These are phyloP conservation scores for Pelargonium fulgidum DNA, from an alignment of 441 rosid genomes.

Conservation along the genomic window DNA sequence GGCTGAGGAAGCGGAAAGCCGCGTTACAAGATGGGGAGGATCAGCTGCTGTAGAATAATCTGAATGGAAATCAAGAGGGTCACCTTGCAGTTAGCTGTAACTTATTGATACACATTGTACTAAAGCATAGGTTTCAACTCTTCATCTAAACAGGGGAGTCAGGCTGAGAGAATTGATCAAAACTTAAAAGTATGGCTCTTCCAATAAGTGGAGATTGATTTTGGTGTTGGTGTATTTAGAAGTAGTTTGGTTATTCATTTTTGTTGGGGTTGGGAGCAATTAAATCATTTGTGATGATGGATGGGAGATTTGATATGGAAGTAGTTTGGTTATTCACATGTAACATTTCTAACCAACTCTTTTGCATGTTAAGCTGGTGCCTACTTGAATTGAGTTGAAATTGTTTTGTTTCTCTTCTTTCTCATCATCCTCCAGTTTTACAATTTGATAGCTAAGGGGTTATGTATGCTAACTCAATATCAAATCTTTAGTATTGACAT, in stretches of 20 bases:
- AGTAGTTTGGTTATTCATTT: neutral
- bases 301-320: too few relatives aligned
- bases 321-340: too few relatives aligned
- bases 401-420: too few relatives aligned
- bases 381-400: too few relatives aligned
- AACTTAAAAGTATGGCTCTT: neutral
- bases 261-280: neutral
- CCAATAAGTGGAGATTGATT: neutral
- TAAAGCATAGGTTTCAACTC: neutral
- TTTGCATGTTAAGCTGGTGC: too few relatives aligned
- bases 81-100: neutral
- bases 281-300: too few relatives aligned
- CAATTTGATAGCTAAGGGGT: too few relatives aligned
- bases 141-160: neutral
- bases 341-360: too few relatives aligned
- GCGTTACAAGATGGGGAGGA: slow-evolving; percentile 84
- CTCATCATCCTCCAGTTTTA: too few relatives aligned
- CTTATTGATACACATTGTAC: neutral
- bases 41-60: slow-evolving; percentile 24
- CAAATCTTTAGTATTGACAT: too few relatives aligned
- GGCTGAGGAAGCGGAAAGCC: slow-evolving; percentile 70
- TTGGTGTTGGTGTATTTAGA: neutral
- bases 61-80: neutral
- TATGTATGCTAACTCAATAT: too few relatives aligned
- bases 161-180: neutral